Evolutionary conservation across 2,329 filamentous ascomycete species (phyloP), one percentile per base, ranked within the genome.

Genomic region (Fusarium clavum): DNA sequence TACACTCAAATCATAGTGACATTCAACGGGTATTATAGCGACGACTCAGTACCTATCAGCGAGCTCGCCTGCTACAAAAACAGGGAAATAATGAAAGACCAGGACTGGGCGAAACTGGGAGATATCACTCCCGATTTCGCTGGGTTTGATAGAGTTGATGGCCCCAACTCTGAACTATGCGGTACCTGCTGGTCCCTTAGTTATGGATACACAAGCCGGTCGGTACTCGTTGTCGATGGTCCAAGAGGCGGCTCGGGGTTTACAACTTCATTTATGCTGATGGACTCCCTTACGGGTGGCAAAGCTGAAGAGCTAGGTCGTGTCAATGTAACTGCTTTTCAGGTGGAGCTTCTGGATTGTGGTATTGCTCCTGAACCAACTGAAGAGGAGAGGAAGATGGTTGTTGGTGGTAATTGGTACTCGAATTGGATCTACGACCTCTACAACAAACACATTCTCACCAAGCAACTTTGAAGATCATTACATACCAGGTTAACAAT

Each of bases 401-500:
- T 45, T n/a, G 32, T 29, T 1, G 40, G 40, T 0, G 56, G 56
- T 0, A 55, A 54, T 8, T 59, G 48, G 29, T 59, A 59, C 12
- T 59, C 56, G 0, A 59, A 20, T 6, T 59, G 56, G 56, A n/a
- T 59, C n/a, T 59, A 45, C 34, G 8, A 52, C 10, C 27, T 27
- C 27, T 27, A 27, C 27, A 11, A 27, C 10, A 27, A 27, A 27
- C 27, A 27, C 27, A 27, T 27, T 34, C 32, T 34, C 14, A 9
- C 14, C 2, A 34, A 34, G 32, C 14, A 18, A 34, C 2, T 34
- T 14, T 16, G 5, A 32, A 9, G 7, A 14, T 4, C 30, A 16
- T 32, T 16, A 8, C 8, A 11, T 11, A 27, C 10, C 27, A 27
- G 27, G 4, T 27, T 8, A 32, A 14, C 4, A 14, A 5, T 2